Evolutionary conservation across 768 basidiomycete genomes (phyloP).

Genomic region (Russula dissimulans): DNA sequence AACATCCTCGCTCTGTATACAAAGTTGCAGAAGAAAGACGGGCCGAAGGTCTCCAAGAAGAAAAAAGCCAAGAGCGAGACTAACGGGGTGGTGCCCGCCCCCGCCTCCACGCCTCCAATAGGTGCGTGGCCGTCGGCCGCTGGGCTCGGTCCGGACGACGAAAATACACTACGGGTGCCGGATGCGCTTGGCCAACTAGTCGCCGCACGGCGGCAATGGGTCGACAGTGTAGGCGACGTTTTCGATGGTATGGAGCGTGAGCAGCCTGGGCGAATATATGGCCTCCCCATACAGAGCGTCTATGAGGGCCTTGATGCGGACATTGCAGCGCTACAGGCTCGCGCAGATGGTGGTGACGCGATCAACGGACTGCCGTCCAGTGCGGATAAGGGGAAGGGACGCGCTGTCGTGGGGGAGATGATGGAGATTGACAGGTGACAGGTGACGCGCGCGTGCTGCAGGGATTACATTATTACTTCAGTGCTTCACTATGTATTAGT

Average conservation of each 20-base stretch:
- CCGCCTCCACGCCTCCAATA: slow-evolving; percentile 23
- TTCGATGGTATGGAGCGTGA: slow-evolving; percentile 68
- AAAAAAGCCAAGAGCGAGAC: slow-evolving; percentile 44
- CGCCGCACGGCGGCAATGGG: slow-evolving; percentile 69
- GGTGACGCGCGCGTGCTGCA: slow-evolving; percentile 8
- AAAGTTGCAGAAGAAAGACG: slow-evolving; percentile 78
- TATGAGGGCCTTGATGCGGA: slow-evolving; percentile 70
- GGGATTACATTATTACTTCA: slow-evolving; percentile 22
- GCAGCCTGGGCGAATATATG: slow-evolving; percentile 60
- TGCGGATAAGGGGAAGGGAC: slow-evolving; percentile 49
- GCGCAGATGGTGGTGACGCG: slow-evolving; percentile 21
- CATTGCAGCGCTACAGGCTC: slow-evolving; percentile 32
- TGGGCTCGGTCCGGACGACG: slow-evolving; percentile 60
- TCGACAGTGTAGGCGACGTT: slow-evolving; percentile 60
- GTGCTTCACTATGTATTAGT: slow-evolving; percentile 18
- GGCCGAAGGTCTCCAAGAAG: slow-evolving; percentile 59
- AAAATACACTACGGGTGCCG: slow-evolving; percentile 50
- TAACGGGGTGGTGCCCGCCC: slow-evolving; percentile 22
- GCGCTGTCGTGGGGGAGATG: slow-evolving; percentile 39
- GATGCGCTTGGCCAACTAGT: slow-evolving; percentile 67
- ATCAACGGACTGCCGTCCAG: slow-evolving; percentile 21
- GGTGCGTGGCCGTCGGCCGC: slow-evolving; percentile 64
- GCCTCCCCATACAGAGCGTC: slow-evolving; percentile 66
- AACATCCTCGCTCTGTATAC: slow-evolving; percentile 65
- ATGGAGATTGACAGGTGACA: slow-evolving; percentile 55